phyloP scores from a whole-genome alignment of 257 asterid genomes.

The Capsicum rhomboideum region DNA sequence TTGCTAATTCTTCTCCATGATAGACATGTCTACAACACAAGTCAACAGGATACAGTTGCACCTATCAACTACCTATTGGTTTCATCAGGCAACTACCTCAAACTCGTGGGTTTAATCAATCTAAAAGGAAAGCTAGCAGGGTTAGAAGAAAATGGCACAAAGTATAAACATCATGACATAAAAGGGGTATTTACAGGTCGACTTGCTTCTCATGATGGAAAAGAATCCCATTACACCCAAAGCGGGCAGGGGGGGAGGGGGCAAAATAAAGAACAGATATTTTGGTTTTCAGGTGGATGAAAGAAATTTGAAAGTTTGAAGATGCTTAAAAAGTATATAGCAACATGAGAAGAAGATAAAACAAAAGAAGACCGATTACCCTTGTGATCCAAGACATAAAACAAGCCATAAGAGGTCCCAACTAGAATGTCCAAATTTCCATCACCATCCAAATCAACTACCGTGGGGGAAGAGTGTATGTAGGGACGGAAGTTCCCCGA shows the following conservation, averaged over 20 bases:
- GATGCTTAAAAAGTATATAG: not conserved
- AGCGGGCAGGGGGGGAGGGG: not conserved
- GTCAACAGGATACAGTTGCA: not conserved
- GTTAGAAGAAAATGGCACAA: not conserved
- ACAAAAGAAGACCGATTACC: slow-evolving; percentile 29
- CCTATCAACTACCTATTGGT: not conserved
- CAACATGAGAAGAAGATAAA: not conserved
- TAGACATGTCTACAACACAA: not conserved
- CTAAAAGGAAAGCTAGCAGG: not conserved
- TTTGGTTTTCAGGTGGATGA: not conserved
- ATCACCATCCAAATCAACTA: slow-evolving; percentile 97
- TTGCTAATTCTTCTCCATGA: not conserved
- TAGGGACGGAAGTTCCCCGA: slow-evolving; percentile 76
- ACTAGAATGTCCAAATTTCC: slow-evolving; percentile 93
- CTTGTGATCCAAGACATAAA: slow-evolving; percentile 95
- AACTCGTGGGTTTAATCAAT: not conserved
- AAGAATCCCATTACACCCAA: not conserved
- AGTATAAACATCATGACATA: not conserved
- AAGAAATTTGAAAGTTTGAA: not conserved
- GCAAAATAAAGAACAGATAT: not conserved
- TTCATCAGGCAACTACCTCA: not conserved
- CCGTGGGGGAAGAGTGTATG: slow-evolving; percentile 95
- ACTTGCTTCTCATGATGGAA: not conserved
- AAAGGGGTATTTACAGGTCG: not conserved
- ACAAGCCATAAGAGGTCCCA: slow-evolving; percentile 96